A percentile compares a stretch with the other conserved stretches of the same genome.
phyloP scores from a whole-genome alignment of 2,329 filamentous ascomycete genomes.

The Pestalotiopsis fici region DNA sequence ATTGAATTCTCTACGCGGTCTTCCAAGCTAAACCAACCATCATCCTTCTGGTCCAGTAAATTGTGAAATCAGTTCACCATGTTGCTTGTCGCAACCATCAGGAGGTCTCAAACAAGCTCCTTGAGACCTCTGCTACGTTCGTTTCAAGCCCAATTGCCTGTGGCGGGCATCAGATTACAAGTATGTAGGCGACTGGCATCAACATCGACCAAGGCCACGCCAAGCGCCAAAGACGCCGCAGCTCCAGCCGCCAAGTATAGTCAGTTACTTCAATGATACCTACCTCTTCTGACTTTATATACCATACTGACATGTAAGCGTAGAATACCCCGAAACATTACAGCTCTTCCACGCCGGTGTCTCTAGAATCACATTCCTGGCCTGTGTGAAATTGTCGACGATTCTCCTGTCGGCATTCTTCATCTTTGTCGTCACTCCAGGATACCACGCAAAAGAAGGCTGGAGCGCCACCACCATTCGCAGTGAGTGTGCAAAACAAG shows the following conservation, averaged over 20 bases:
- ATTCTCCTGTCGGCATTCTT: slow-evolving; percentile 71
- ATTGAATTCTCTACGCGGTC: background rate
- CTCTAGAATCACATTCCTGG: slow-evolving; percentile 66
- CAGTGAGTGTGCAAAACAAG: slow-evolving; percentile 21
- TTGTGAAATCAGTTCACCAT: slow-evolving; percentile 12
- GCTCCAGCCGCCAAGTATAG: slow-evolving; percentile 2
- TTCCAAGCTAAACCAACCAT: background rate
- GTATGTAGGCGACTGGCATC: slow-evolving; percentile 18
- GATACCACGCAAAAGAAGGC: slow-evolving; percentile 45
- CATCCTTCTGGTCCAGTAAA: background rate
- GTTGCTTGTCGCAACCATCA: slow-evolving; percentile 18
- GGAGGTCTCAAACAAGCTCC: slow-evolving; percentile 14
- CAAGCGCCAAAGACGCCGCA: slow-evolving; percentile 1
- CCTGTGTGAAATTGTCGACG: slow-evolving; percentile 70
- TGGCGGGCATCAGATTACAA: background rate
- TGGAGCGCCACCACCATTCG: slow-evolving; percentile 21
- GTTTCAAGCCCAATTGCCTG: slow-evolving; percentile 4
- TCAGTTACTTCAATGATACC: slow-evolving; percentile 1
- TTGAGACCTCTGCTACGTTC: slow-evolving; percentile 7
- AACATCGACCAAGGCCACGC: slow-evolving; percentile 15
- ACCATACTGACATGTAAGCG: background rate
- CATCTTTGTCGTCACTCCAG: slow-evolving; percentile 62
- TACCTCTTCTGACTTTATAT: background rate
- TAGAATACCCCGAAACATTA: slow-evolving; percentile 58
- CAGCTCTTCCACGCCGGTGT: slow-evolving; percentile 78